These are phyloP conservation scores for Xanthoconium stramineum DNA, from an alignment of 768 basidiomycete genomes.

Conservation along the genomic window DNA sequence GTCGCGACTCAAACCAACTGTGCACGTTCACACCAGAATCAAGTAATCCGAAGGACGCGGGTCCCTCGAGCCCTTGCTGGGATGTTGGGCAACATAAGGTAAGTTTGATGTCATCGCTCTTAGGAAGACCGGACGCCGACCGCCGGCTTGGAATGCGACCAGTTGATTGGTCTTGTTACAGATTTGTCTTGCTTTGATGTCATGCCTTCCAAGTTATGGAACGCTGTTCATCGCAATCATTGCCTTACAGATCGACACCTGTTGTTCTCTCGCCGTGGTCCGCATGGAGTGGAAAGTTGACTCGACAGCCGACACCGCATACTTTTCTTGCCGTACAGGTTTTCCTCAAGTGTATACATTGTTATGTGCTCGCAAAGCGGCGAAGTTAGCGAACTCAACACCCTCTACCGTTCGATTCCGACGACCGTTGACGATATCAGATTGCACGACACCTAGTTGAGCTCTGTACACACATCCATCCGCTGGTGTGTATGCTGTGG, in stretches of 20 bases:
- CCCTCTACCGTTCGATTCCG: background rate
- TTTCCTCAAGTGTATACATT: background rate
- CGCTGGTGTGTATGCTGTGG: slow-evolving; percentile 1
- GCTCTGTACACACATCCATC: background rate
- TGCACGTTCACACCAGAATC: too few relatives aligned
- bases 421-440: background rate
- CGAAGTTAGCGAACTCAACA: background rate
- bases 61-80: too few relatives aligned
- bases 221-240: background rate
- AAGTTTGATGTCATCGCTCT: background rate
- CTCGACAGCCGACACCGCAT: background rate
- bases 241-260: background rate
- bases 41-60: too few relatives aligned
- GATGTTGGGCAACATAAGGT: background rate
- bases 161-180: background rate
- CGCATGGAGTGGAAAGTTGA: background rate
- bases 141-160: background rate
- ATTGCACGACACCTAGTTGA: slow-evolving; percentile 2
- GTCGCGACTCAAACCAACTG: too few relatives aligned
- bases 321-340: background rate
- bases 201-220: background rate
- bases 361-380: background rate
- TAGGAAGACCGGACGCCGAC: background rate
- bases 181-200: background rate
- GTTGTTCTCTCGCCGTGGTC: too few relatives aligned